Base-by-base conservation (phyloP, 2,329 filamentous ascomycete species). In the Phialophora macrospora region DNA sequence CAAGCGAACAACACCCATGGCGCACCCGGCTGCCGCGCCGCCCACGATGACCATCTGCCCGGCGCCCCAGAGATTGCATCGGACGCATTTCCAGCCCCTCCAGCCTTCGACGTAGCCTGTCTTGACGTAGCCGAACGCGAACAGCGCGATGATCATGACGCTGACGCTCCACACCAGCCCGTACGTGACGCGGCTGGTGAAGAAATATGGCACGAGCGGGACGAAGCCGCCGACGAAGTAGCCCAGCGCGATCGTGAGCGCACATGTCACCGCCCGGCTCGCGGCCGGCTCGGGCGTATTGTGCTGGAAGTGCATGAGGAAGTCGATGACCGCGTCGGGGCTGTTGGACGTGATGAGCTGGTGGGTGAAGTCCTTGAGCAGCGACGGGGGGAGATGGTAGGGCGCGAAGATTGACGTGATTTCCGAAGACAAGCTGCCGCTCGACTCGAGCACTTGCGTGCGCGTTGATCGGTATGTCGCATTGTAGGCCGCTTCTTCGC, bases 31-130 rank as follows among this genome's bases (percentile, higher is more conserved):
- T 3, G 88, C 88, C 60, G 88, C 69, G 17, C 86, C 85, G 32
- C 88, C 88, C 52, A 90, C 84, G 26, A 88, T 72, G 38, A 89
- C 77, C 74, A 89, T 90, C 77, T 90, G 86, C 26, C 87, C 62
- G 0, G 87, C 87, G 2, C 87, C 87, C 14, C 34, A 32, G 17
- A 63, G 49, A 34, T 57, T 60, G 55, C 44, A 22, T n/a, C 51
- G 38, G 4, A 65, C 63, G 34, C 32, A 34, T n/a, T 44, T 57
- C 60, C 62, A 63, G 14, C 66, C 77, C 81, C 83, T n/a, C 86
- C 71, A n/a, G 84, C 66, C 66, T 24, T 68, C 66, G 2, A 62
- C 60, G 32, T 81, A 73, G 24, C 77, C 79, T 0, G 80, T 81
- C 74, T 85, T 85, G 44, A 77, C 76, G 67, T 81, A 85, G 0